Base-by-base conservation (phyloP, 2,329 filamentous ascomycete genomes). In the Sporothrix mexicana region DNA sequence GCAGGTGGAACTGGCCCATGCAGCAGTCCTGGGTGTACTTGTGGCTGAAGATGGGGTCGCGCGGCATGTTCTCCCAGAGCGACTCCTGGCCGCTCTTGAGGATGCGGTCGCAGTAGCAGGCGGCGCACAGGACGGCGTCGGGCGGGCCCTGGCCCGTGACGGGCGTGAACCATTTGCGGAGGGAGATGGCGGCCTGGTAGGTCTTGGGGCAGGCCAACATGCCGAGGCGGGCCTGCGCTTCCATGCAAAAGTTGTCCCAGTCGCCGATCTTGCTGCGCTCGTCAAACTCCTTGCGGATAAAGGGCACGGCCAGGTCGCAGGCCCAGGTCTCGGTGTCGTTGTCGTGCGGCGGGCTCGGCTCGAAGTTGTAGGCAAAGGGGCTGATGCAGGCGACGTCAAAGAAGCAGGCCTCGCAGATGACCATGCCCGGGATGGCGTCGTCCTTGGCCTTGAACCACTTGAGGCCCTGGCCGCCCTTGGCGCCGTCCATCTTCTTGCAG, bases 321-420 rank as follows among this genome's bases (percentile, higher is more conserved):
- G 75, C 73, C 82, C 82, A 83, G 5, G 79, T 78, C 0, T 76
- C 69, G 0, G 75, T 74, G 0, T 74, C 75, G 17, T 68, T 68
- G 17, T 53, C 9, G 72, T 82, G 82, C 1, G 45, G 61, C 0
- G 76, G 20, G 0, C 70, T 57, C 0, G 75, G 76, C 0, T 75
- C 75, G n/a, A 84, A 83, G 0, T 73, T 76, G 3, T 74, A 17
- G 9, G 80, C 80, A 17, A 83, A 81, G 0, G 76, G 12, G 0
- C 77, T 79, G 0, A 77, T 79, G 0, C 72, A 75, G 2, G 83
- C 73, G 0, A 73, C 68, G 55, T 84, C 80, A 13, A 81, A 78
- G 72, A 80, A 81, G 68, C 83, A 84, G 3, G 82, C 79, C 43
- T 83, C 78, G 43, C 83, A 84, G 0, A 80, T 75, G 2, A 83